Evolutionary conservation across 2,329 filamentous ascomycete genomes (phyloP).

Genomic region (Neoarthrinium moseri): DNA sequence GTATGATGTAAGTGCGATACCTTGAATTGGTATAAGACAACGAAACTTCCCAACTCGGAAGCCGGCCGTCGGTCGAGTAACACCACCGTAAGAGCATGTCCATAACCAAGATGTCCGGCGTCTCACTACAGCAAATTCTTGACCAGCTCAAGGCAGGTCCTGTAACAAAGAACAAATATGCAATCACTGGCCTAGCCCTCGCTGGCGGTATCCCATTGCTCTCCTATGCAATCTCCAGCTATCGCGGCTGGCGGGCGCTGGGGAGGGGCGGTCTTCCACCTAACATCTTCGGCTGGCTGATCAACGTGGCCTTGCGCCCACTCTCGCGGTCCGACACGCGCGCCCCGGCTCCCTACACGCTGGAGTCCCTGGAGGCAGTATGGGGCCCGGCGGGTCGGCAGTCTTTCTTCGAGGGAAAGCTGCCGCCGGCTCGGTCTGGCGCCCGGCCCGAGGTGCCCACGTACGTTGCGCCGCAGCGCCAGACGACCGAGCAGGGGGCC

Average conservation of each 20-base stretch:
- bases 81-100: too few species aligned
- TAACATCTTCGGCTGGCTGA: conserved; percentile 39
- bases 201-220: conserved; percentile 13
- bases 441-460: conserved; percentile 30
- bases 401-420: conserved; percentile 17
- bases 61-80: too few species aligned
- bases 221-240: conserved; percentile 28
- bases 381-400: conserved; percentile 24
- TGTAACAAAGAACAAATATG: background rate
- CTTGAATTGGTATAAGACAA: too few species aligned
- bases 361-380: conserved; percentile 12
- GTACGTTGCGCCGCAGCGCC: conserved; percentile 37
- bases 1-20: too few species aligned
- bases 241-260: conserved; percentile 38
- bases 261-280: conserved; percentile 43
- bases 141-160: background rate
- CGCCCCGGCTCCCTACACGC: conserved; percentile 24
- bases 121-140: background rate
- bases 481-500: conserved; percentile 25
- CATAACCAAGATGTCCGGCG: background rate
- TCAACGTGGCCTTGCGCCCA: conserved; percentile 31
- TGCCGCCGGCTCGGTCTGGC: conserved; percentile 12
- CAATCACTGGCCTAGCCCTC: background rate
- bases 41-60: too few species aligned
- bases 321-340: conserved; percentile 32